A percentile compares a stretch with the other conserved stretches of the same genome.
Conservation (phyloP, 2,329 filamentous ascomycete species). For the Talaromyces sp. region DNA sequence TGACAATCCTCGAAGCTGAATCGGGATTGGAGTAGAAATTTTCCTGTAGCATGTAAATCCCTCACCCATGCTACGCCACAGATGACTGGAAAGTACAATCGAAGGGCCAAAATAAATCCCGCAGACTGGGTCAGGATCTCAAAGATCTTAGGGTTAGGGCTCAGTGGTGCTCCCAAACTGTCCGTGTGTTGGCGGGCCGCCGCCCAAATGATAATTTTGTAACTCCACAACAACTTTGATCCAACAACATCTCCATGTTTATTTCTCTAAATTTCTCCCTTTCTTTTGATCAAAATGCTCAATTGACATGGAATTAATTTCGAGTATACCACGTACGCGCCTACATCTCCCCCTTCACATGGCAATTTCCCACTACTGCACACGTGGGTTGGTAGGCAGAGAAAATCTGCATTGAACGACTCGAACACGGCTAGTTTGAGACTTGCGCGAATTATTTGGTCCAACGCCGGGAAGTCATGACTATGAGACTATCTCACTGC, state of each 20-base stretch:
- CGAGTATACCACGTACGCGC: neutral
- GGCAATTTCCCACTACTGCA: constrained; percentile 1
- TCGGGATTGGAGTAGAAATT: constrained; percentile 2
- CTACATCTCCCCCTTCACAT: neutral
- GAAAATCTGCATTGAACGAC: neutral
- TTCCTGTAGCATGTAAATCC: neutral
- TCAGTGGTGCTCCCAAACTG: neutral
- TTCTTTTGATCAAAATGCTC: neutral
- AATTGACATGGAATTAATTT: neutral
- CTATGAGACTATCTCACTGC: neutral
- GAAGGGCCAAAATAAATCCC: constrained; percentile 5
- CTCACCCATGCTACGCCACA: neutral
- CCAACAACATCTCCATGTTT: neutral
- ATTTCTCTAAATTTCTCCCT: neutral
- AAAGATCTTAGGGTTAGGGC: neutral
- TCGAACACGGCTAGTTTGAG: neutral
- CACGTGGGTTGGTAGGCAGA: neutral
- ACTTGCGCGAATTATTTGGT: constrained; percentile 8
- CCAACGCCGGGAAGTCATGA: constrained; percentile 5
- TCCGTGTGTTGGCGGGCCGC: neutral
- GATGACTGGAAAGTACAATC: neutral
- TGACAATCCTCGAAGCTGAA: neutral
- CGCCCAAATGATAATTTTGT: constrained; percentile 1
- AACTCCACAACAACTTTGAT: constrained; percentile 1
- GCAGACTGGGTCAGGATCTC: neutral